A percentile compares a stretch with the other conserved stretches of the same genome.
Evolutionary conservation across 768 basidiomycete species (phyloP).

Genomic region (Amanita brunnescens): DNA sequence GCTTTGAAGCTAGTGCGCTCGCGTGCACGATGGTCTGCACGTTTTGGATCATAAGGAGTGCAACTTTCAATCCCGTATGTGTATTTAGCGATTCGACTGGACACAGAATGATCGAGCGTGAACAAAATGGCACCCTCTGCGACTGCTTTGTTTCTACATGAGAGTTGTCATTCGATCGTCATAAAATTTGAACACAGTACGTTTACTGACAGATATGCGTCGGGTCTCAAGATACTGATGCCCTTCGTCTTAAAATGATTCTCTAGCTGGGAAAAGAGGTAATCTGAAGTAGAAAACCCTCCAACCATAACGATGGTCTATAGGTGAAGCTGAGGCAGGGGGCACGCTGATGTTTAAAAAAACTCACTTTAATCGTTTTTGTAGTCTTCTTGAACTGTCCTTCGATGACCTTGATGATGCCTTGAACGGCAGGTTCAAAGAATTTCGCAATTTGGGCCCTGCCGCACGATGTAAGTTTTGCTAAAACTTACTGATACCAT

Average conservation of each 20-base stretch:
- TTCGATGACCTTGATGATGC: conserved; percentile 2
- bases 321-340: neutral
- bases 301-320: conserved; percentile 41
- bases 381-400: neutral
- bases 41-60: conserved; percentile 1
- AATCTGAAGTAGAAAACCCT: conserved; percentile 44
- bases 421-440: conserved; percentile 5
- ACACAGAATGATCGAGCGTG: conserved; percentile 16
- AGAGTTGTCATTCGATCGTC: neutral
- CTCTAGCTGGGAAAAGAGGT: conserved; percentile 35
- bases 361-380: neutral
- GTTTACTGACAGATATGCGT: conserved; percentile 34
- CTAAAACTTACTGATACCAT: too few relatives aligned
- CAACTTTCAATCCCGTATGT: conserved; percentile 11
- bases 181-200: neutral
- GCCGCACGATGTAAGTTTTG: neutral
- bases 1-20: neutral
- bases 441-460: neutral
- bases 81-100: conserved; percentile 9
- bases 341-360: neutral
- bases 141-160: conserved; percentile 17
- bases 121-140: conserved; percentile 19
- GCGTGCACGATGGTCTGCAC: conserved; percentile 9
- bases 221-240: conserved; percentile 32
- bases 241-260: conserved; percentile 23